Evolutionary conservation across 345 rosid species (phyloP).

Genomic region (Citrus sinensis): DNA sequence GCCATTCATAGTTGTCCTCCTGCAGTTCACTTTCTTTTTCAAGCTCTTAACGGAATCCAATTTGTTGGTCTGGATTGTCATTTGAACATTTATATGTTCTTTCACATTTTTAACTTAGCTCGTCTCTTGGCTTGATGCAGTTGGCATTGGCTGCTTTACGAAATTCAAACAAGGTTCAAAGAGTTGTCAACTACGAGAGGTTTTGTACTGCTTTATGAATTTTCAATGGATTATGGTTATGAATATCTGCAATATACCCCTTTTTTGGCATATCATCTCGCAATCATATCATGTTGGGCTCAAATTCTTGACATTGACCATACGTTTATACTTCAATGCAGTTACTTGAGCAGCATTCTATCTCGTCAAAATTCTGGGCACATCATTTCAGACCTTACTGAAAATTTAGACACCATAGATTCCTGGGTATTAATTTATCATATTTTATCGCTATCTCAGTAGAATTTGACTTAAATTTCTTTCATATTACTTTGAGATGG

Average conservation of each 20-base stretch:
- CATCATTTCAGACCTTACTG: conserved; percentile 48
- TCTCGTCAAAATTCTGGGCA: conserved; percentile 54
- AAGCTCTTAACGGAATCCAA: neutral
- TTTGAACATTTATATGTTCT: neutral
- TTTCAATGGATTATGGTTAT: neutral
- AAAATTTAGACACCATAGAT: conserved; percentile 52
- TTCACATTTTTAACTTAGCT: neutral
- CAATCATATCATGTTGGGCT: neutral
- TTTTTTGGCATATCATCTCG: neutral
- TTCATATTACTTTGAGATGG: neutral
- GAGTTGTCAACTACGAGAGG: conserved; percentile 75
- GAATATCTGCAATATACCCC: neutral
- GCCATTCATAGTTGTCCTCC: neutral
- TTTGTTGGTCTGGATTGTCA: neutral
- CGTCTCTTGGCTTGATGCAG: conserved; percentile 37
- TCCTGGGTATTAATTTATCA: conserved; percentile 45
- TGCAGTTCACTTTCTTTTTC: neutral
- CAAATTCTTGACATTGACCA: neutral
- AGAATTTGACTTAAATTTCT: neutral
- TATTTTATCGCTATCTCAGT: neutral
- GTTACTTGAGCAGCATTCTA: conserved; percentile 58
- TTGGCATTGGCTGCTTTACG: conserved; percentile 86
- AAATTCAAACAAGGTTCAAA: conserved; percentile 53
- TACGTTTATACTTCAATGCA: conserved; percentile 21
- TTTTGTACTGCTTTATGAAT: conserved; percentile 23